Evolutionary conservation across 495 filamentous ascomycete species (phyloP).

Genomic region (Penicillium dipodomyicola): DNA sequence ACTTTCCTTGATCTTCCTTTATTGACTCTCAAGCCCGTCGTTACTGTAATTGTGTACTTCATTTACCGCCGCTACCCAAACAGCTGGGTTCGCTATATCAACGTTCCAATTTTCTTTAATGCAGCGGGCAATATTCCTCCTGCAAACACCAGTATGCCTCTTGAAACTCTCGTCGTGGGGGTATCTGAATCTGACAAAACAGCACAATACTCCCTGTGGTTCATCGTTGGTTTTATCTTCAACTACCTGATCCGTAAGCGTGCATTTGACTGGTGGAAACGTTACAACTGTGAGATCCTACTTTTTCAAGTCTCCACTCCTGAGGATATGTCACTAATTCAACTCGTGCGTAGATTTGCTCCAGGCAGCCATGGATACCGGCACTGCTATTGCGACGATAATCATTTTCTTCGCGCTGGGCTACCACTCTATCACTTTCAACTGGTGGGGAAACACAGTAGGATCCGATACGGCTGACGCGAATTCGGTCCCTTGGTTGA

Average conservation of each 20-base stretch:
- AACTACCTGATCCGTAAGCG: slow-evolving; percentile 57
- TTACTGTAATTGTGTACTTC: slow-evolving; percentile 34
- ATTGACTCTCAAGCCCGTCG: slow-evolving; percentile 18
- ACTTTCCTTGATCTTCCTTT: not conserved
- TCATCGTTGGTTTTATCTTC: slow-evolving; percentile 57
- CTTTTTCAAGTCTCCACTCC: not conserved
- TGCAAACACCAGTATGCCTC: slow-evolving; percentile 31
- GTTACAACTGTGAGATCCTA: slow-evolving; percentile 55
- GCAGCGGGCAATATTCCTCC: slow-evolving; percentile 43
- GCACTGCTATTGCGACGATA: slow-evolving; percentile 59
- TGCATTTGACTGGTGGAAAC: slow-evolving; percentile 62
- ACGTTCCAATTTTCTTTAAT: slow-evolving; percentile 45
- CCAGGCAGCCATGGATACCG: slow-evolving; percentile 60
- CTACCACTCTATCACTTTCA: slow-evolving; percentile 26
- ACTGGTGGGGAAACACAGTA: slow-evolving; percentile 32
- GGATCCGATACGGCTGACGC: slow-evolving; percentile 28
- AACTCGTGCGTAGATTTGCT: slow-evolving; percentile 45
- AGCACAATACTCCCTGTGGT: slow-evolving; percentile 50
- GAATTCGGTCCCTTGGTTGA: slow-evolving; percentile 26
- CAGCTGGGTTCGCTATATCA: slow-evolving; percentile 38
- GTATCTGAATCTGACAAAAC: not conserved
- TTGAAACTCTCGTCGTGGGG: too few relatives aligned
- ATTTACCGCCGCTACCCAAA: slow-evolving; percentile 40
- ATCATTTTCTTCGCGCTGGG: slow-evolving; percentile 57
- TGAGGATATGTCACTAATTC: not conserved